Evolutionary conservation across 2,329 filamentous ascomycete genomes (phyloP), one percentile per base, ranked within the genome.

Genomic region (Cladophialophora carrionii): DNA sequence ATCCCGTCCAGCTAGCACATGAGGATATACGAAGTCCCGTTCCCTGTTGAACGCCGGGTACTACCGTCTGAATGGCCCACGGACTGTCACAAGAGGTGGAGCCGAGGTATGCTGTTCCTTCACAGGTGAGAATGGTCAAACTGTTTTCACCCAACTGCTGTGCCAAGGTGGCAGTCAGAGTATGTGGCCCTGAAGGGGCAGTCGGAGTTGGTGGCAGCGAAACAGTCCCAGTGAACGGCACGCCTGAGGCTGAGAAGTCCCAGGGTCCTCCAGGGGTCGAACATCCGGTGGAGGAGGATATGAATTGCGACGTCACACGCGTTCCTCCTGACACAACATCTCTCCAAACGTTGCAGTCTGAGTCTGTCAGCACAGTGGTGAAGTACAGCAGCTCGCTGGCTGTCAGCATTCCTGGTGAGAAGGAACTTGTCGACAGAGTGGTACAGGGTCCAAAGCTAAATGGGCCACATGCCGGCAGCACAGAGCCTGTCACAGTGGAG

Each of bases 391-490:
- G 6, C 26, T 29, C 26, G 6, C 26, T 29, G 26, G 26, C 26
- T 29, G 26, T 29, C 26, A 29, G 26, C 26, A 29, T 29, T 3
- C 26, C 6, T 34, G 32, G 32, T 9, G 12, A 0, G 4, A 5
- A 14, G 37, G 37, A 3, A 4, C 12, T 41, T 14, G 12, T 41
- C 34, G 34, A 17, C 34, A 49, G 5, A 49, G 46, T 20, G 20
- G 46, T 49, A 26, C 46, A 49, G n/a, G 20, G n/a, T 9, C 46
- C 46, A 14, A 49, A 49, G 46, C 20, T 49, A 14, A 49, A 49
- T 8, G 46, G 46, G 22, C 46, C 46, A 49, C 46, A 49, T 26
- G 46, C 46, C 9, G 46, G 46, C 46, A 49, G 46, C 34, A 41
- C 4, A 41, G 46, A 5, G 46, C 46, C 46, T 14, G 34, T 41